Evolutionary conservation across 371 early-diverging fungal genomes (phyloP).

Genomic region (Mycotypha africana): DNA sequence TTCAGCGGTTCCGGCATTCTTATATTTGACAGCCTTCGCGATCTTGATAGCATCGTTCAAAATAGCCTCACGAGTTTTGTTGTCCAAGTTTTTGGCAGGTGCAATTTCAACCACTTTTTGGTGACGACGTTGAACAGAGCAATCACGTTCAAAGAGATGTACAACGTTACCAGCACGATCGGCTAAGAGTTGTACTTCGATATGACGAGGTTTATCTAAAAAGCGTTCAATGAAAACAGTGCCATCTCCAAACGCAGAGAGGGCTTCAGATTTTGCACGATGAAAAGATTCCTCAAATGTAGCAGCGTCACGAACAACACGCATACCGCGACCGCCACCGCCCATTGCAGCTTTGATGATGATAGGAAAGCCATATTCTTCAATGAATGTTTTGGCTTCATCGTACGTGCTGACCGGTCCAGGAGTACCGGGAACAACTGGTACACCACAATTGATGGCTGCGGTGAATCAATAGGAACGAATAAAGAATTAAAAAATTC

Average conservation of each 20-base stretch:
- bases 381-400: constrained; percentile 72
- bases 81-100: constrained; percentile 73
- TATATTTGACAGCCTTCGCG: constrained; percentile 85
- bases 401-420: constrained; percentile 69
- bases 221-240: constrained; percentile 94
- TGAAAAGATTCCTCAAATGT: constrained; percentile 70
- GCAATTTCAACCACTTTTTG: constrained; percentile 97
- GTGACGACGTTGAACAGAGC: constrained; percentile 96
- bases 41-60: constrained; percentile 88
- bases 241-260: constrained; percentile 91
- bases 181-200: constrained; percentile 95
- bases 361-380: constrained; percentile 85
- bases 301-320: constrained; percentile 72
- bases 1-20: constrained; percentile 96
- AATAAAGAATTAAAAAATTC: not conserved
- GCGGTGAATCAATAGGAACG: no score
- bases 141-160: constrained; percentile 93
- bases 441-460: constrained; percentile 77
- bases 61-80: constrained; percentile 70
- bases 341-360: constrained; percentile 98
- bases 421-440: constrained; percentile 86
- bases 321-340: constrained; percentile 98
- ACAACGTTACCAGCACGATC: constrained; percentile 88
- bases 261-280: constrained; percentile 85
- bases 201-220: constrained; percentile 89